Evolutionary conservation across 805 yeast species (phyloP), one percentile per base, ranked within the genome.

Genomic region (Saturnispora hagleri): DNA sequence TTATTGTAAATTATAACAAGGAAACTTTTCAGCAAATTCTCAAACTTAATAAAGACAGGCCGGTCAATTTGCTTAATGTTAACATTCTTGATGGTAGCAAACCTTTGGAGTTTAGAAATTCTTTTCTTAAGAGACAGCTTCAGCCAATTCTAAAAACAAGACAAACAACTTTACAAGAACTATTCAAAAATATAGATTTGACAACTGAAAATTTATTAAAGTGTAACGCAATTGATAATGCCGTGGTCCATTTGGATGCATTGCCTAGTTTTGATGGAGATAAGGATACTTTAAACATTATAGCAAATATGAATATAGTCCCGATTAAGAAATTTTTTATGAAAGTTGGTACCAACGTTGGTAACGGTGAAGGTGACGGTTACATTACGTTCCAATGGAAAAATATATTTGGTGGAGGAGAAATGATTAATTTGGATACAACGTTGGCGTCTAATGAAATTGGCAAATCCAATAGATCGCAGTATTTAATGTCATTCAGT

Each of bases 341-440:
- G 50, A 86, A 86, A 60, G 87, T 97, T 1, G 99, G 99, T 4
- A 93, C 98, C 2, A 90, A 89, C 66, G 79, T 93, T 7, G 98
- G 98, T 2, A 91, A 93, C 63, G 96, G 96, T 33, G 98, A 93
- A 70, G 99, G 97, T 31, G 93, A 87, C 62, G 98, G 97, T 1
- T 89, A 90, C 62, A 74, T 89, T 46, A 83, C 87, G 33, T 79
- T 90, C 51, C 89, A 81, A 65, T 71, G 76, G 62, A 72, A 72
- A 50, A 79, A 79, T 58, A 61, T 79, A 18, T 76, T 78, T 66
- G 84, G 83, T 0, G 84, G 83, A 9, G 82, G 76, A 3, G 84
- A 79, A 56, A 66, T 65, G 36, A 56, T 79, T 33, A 68, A 69
- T 33, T 73, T 79, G 52, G 82, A 79, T 60, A 69, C 72, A 15